Evolutionary conservation across 2,329 filamentous ascomycete genomes (phyloP), one percentile per base, ranked within the genome.

Genomic region (Neofusicoccum ribis): DNA sequence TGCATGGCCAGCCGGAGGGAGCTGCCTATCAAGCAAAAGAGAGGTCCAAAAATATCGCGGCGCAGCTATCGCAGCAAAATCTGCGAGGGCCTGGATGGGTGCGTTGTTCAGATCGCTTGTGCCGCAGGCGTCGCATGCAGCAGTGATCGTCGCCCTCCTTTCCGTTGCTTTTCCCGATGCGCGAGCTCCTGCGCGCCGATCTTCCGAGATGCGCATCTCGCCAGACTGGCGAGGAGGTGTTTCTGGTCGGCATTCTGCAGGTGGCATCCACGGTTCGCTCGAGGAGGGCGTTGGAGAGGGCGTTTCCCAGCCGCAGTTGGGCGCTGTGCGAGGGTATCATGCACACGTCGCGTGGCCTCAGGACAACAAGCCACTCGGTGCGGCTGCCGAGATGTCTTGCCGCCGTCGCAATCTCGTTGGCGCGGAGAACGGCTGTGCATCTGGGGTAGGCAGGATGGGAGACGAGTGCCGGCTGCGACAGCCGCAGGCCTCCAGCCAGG

Each of bases 81-180:
- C 54, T 46, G 54, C 52, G 12, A 17, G 14, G 39, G 54, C 31
- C 54, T 59, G 54, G 54, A 60, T 37, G 56, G 31, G 17, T 60
- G 56, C 31, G 56, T 9, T 60, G 56, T 47, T 23, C 56, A 60
- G 56, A 20, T 20, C 12, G 56, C 31, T 20, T 47, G 31, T 23
- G 56, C 31, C 9, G 41, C 41, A 27, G 3, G 12, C 54, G 20
- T 17, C 50, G 50, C 31, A 47, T 36, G 27, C 9, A 47, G 56
- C 56, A 60, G 41, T 37, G 56, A 60, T 60, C 56, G 47, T 37
- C 56, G 14, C 8, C n/a, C 27, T 46, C 54, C 14, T 27, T 15
- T 27, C 17, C 43, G 39, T 59, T 59, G 54, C 56, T 60, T 60
- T 60, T 60, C 43, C 43, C 52, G 39, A n/a, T 20, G 20, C 52